Percentiles rank a stretch among this genome's conserved stretches.
Conservation (phyloP, 805 yeast species). For the Saturnispora halmiae region DNA sequence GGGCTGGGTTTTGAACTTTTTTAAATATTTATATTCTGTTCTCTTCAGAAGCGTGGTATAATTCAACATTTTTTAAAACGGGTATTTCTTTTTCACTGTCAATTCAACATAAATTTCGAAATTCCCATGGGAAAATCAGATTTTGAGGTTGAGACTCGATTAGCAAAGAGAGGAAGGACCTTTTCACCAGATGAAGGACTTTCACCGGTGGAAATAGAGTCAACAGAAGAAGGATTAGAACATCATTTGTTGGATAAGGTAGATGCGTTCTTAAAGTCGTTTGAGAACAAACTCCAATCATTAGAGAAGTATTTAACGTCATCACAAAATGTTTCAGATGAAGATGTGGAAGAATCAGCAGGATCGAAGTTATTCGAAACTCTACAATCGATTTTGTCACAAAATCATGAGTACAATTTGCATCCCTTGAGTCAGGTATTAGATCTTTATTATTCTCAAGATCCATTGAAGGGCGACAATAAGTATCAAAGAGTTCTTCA, state of each 20-base stretch:
- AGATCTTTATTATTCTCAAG: slow-evolving; percentile 24
- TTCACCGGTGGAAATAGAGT: background rate
- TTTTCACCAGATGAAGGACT: background rate
- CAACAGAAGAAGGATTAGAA: slow-evolving; percentile 16
- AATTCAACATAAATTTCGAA: too few relatives aligned
- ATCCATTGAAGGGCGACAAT: slow-evolving; percentile 9
- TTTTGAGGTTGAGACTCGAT: background rate
- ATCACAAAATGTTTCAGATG: slow-evolving; percentile 14
- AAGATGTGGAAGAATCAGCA: slow-evolving; percentile 7
- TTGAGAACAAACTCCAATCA: slow-evolving; percentile 24
- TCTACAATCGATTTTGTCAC: slow-evolving; percentile 18
- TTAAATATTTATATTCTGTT: background rate
- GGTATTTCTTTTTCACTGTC: background rate
- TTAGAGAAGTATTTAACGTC: slow-evolving; percentile 22
- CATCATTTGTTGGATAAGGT: slow-evolving; percentile 23
- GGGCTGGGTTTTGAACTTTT: slow-evolving; percentile 73
- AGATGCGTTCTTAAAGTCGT: slow-evolving; percentile 22
- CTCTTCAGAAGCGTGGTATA: background rate
- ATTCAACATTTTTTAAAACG: too few relatives aligned
- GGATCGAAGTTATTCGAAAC: slow-evolving; percentile 22
- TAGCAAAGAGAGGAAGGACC: background rate
- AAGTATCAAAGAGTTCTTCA: slow-evolving; percentile 24
- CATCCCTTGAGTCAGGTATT: slow-evolving; percentile 25
- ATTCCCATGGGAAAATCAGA: background rate
- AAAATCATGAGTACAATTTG: slow-evolving; percentile 21